Evolutionary conservation across 345 rosid species (phyloP), one percentile per base, ranked within the genome.

Genomic region (Alliaria petiolata): DNA sequence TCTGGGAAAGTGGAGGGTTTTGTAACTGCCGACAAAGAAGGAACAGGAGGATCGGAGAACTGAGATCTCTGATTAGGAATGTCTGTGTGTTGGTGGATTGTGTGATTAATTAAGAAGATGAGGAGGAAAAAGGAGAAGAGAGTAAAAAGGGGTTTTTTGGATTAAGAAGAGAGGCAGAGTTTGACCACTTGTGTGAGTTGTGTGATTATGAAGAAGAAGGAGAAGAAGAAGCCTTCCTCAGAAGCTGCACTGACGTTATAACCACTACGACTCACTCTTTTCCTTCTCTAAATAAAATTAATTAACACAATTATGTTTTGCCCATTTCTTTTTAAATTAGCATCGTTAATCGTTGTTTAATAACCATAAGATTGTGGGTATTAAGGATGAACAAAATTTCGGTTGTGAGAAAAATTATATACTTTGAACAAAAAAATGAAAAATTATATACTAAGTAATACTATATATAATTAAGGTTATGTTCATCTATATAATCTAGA

Each of bases 201-300:
- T 22, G 25, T 22, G 25, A 22, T 22, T 22, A 22, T 1, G 25
- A 22, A 3, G 25, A 22, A 22, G 25, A n/a, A n/a, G n/a, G n/a
- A n/a, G n/a, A n/a, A n/a, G n/a, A n/a, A n/a, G n/a, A n/a, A n/a
- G 25, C 25, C 31, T 28, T 62, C 50, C 34, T 55, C 7, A 16
- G 57, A 71, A 62, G 71, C 65, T 72, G 71, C 51, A 46, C 28
- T 73, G 71, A 73, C 77, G 77, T 73, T 73, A 17, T 57, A 73
- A 73, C 77, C 61, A 73, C 67, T 73, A 62, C 69, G 62, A 53
- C 52, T 45, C 30, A 22, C 46, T 56, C 59, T 1, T 4, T 42
- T 59, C 57, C 15, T 35, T 49, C 46, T 50, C 40, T 62, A 44
- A 30, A 19, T 35, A 36, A 49, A n/a, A n/a, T n/a, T n/a, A n/a